Evolutionary conservation across 345 rosid species (phyloP).

Genomic region (Euclidium syriacum): DNA sequence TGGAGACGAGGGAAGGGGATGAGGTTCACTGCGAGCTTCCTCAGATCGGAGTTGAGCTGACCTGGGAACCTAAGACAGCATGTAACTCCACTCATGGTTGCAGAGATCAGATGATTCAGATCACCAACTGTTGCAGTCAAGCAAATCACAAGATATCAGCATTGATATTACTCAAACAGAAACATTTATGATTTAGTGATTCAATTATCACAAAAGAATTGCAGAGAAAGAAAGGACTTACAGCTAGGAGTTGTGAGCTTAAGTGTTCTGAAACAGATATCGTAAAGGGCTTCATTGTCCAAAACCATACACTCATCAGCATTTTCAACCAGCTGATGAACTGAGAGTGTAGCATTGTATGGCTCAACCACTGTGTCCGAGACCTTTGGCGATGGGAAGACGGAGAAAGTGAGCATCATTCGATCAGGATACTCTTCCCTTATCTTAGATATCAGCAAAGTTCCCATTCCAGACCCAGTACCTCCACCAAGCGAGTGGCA

Average conservation of each 20-base stretch:
- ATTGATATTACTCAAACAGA: background rate
- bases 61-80: conserved; percentile 86
- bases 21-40: conserved; percentile 82
- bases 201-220: background rate
- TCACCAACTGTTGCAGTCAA: conserved; percentile 54
- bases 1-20: conserved; percentile 73
- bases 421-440: conserved; percentile 77
- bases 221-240: conserved; percentile 31
- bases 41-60: conserved; percentile 73
- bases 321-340: conserved; percentile 76
- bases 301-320: conserved; percentile 89
- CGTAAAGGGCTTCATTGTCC: conserved; percentile 76
- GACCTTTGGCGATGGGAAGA: conserved; percentile 82
- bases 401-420: conserved; percentile 85
- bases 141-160: background rate
- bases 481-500: conserved; percentile 85
- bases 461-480: conserved; percentile 83
- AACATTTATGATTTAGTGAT: background rate
- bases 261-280: conserved; percentile 78
- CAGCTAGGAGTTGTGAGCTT: conserved; percentile 86
- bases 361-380: conserved; percentile 83
- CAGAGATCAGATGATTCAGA: conserved; percentile 69
- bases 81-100: conserved; percentile 79
- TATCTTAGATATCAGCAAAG: conserved; percentile 65
- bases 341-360: conserved; percentile 73